Percentiles rank a stretch among this genome's conserved stretches.
These are phyloP conservation scores for Phytophthora vignae DNA, from an alignment of 352 stramenopile genomes.

Conservation along the genomic window DNA sequence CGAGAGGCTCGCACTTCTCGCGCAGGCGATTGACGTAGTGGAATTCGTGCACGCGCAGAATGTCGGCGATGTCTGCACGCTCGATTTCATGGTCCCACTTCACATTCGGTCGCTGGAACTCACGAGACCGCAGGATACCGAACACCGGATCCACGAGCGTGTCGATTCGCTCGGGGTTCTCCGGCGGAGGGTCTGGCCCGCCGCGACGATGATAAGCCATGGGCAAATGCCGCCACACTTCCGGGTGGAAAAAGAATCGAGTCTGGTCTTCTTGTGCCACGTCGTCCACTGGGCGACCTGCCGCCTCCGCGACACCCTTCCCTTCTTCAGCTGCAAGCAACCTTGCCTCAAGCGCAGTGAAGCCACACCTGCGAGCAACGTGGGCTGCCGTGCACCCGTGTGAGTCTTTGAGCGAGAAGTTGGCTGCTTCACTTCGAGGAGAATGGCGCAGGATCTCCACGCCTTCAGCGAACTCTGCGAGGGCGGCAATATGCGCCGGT, in stretches of 20 bases:
- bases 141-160: constrained; percentile 82
- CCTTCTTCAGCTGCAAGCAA: constrained; percentile 31
- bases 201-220: constrained; percentile 70
- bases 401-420: constrained; percentile 51
- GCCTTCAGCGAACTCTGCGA: constrained; percentile 52
- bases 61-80: constrained; percentile 82
- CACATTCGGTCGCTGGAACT: constrained; percentile 72
- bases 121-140: constrained; percentile 72
- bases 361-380: constrained; percentile 53
- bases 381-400: constrained; percentile 61
- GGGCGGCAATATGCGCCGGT: constrained; percentile 71
- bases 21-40: constrained; percentile 86
- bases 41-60: constrained; percentile 92
- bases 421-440: constrained; percentile 20
- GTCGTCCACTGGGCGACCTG: neutral
- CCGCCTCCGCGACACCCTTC: neutral
- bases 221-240: constrained; percentile 83
- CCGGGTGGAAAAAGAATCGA: constrained; percentile 80
- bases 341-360: constrained; percentile 40
- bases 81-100: constrained; percentile 74
- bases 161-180: constrained; percentile 91
- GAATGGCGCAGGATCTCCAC: constrained; percentile 56
- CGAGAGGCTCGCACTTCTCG: constrained; percentile 50
- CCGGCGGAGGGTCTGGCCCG: constrained; percentile 80
- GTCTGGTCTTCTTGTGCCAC: constrained; percentile 38